A percentile compares a stretch with the other conserved stretches of the same genome.
phyloP scores from a whole-genome alignment of 768 basidiomycete genomes.

The Coprinopsis sp. region DNA sequence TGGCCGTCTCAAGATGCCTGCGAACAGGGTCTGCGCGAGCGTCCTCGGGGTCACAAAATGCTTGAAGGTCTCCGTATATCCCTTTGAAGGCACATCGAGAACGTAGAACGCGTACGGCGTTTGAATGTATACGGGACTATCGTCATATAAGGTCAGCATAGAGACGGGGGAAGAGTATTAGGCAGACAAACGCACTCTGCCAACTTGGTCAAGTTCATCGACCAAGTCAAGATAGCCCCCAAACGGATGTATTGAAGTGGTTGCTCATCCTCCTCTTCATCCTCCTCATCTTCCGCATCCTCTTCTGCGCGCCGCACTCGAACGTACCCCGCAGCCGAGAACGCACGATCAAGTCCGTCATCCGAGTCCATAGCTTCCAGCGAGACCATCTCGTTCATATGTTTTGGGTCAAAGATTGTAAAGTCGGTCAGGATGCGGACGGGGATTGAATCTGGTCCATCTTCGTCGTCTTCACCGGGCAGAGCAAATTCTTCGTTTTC shows the following conservation, averaged over 20 bases:
- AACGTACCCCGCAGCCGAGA: slow-evolving; percentile 54
- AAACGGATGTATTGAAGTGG: slow-evolving; percentile 42
- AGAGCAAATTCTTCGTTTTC: slow-evolving; percentile 36
- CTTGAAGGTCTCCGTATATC: slow-evolving; percentile 39
- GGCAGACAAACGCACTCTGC: slow-evolving; percentile 52
- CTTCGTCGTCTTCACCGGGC: slow-evolving; percentile 38
- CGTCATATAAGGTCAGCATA: slow-evolving; percentile 4
- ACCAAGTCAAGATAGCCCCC: slow-evolving; percentile 40
- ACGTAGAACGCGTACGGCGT: slow-evolving; percentile 63
- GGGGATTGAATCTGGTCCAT: slow-evolving; percentile 35
- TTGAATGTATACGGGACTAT: slow-evolving; percentile 61
- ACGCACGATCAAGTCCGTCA: slow-evolving; percentile 32
- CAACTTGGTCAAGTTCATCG: slow-evolving; percentile 45
- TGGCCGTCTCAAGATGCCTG: slow-evolving; percentile 27
- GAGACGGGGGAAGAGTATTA: neutral
- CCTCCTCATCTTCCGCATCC: slow-evolving; percentile 32
- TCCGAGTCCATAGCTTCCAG: slow-evolving; percentile 43
- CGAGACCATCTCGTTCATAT: slow-evolving; percentile 41
- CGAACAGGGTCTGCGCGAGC: slow-evolving; percentile 46
- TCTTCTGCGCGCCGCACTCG: slow-evolving; percentile 36
- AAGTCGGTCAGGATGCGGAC: slow-evolving; percentile 56
- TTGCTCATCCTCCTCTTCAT: slow-evolving; percentile 49
- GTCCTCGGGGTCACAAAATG: slow-evolving; percentile 49
- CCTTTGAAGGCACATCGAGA: slow-evolving; percentile 40
- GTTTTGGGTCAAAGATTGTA: slow-evolving; percentile 51